Conservation (phyloP, 2,329 filamentous ascomycete species). For the Hypoxylon sp. region DNA sequence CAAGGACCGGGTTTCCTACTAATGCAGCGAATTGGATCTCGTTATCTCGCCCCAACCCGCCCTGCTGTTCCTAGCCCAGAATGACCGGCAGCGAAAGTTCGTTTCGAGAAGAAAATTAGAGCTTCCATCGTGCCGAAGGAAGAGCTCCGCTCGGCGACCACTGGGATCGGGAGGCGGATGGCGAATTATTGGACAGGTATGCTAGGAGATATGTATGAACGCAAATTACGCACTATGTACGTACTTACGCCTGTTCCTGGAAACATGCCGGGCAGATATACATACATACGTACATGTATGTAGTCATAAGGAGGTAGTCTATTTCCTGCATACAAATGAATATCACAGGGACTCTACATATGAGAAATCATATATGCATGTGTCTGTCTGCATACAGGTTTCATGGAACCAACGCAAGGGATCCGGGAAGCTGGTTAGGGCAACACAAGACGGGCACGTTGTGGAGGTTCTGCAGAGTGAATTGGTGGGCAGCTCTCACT, state of each 20-base stretch:
- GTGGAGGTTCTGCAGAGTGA: slow-evolving; percentile 16
- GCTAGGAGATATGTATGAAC: slow-evolving; percentile 17
- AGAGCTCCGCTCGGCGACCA: not conserved
- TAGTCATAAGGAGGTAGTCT: slow-evolving; percentile 7
- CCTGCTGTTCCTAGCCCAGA: slow-evolving; percentile 2
- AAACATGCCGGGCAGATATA: no score
- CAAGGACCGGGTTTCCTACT: slow-evolving; percentile 17
- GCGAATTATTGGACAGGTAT: slow-evolving; percentile 13
- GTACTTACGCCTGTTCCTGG: not conserved
- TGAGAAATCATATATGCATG: slow-evolving; percentile 33
- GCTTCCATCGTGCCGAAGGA: not conserved
- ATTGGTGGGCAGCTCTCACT: slow-evolving; percentile 33
- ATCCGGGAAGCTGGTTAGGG: slow-evolving; percentile 42
- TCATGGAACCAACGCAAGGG: slow-evolving; percentile 37
- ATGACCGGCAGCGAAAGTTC: slow-evolving; percentile 14
- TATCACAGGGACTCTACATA: slow-evolving; percentile 22
- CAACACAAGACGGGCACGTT: slow-evolving; percentile 39
- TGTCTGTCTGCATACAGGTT: slow-evolving; percentile 28
- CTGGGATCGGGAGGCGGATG: slow-evolving; percentile 10
- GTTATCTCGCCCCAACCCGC: slow-evolving; percentile 9
- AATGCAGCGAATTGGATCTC: slow-evolving; percentile 25
- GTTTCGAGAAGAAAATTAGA: slow-evolving; percentile 14
- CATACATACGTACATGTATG: no score
- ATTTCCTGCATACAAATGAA: slow-evolving; percentile 12
- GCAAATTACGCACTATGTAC: slow-evolving; percentile 14